Percentiles rank a stretch among this genome's conserved stretches.
Conservation (phyloP, 306 rosid species). For the Vachellia collinsii region DNA sequence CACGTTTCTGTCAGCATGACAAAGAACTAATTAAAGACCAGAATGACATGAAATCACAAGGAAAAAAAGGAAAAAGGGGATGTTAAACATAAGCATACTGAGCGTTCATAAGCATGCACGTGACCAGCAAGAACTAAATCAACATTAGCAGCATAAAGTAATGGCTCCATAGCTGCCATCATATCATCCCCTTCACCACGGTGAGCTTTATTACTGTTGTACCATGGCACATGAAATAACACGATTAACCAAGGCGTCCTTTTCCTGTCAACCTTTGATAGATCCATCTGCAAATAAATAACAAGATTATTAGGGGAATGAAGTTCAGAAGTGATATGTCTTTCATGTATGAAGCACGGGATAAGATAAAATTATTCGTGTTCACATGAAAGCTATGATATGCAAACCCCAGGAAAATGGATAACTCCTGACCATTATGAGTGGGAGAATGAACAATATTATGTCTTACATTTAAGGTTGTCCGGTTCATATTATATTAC, state of each 20-base stretch:
- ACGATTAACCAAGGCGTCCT: constrained; percentile 88
- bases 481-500: no score
- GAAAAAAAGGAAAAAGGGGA: not conserved
- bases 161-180: constrained; percentile 85
- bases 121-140: constrained; percentile 82
- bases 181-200: constrained; percentile 77
- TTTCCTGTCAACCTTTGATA: constrained; percentile 72
- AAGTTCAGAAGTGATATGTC: not conserved
- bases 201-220: constrained; percentile 89
- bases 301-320: constrained; percentile 27
- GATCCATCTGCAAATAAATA: constrained; percentile 57
- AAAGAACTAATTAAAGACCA: constrained; percentile 9
- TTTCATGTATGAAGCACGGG: not conserved
- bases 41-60: not conserved
- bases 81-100: constrained; percentile 47
- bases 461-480: no score
- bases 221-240: constrained; percentile 90
- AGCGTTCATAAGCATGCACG: constrained; percentile 94
- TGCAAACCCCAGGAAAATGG: no score
- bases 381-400: no score
- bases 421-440: no score
- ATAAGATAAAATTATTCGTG: no score
- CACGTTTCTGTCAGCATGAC: constrained; percentile 63
- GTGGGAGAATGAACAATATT: no score
- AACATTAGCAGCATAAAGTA: constrained; percentile 76